Evolutionary conservation across 2,329 filamentous ascomycete genomes (phyloP), one percentile per base, ranked within the genome.

Genomic region (Hirsutella minnesotensis): DNA sequence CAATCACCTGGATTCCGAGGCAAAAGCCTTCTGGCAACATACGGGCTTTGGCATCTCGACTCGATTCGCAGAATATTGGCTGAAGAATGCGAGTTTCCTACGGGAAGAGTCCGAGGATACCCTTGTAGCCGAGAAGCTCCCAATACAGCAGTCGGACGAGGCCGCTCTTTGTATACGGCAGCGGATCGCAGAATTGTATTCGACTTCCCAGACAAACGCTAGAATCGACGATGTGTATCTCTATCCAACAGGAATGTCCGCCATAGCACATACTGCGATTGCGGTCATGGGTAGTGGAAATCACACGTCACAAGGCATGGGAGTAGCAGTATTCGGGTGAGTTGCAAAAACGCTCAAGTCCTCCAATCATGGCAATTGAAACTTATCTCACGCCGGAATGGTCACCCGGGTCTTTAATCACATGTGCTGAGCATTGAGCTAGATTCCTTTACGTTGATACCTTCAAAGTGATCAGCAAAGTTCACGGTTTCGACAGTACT

Each of bases 161-260:
- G 49, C 53, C 10, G 43, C 34, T 3, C 2, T 46, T 8, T 33
- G 9, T 1, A 44, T 59, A 2, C 45, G 42, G 10, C 43, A 41
- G 31, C 45, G 47, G 13, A 53, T 59, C 30, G 49, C 49, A 3
- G 33, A 39, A n/a, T 38, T 54, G 5, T 39, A 51, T 1, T 51
- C 52, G 1, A 51, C 53, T 1, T 49, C 45, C 10, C 31, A 30
- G 8, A 24, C 12, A 10, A n/a, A 35, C 18, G 16, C 52, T 4
- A 16, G 16, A 7, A n/a, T 15, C 5, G 45, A 53, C 2, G 67
- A 73, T 47, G 62, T 77, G 1, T 72, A 63, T 39, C 56, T 76
- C 4, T 73, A 68, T 47, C 62, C 63, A 12, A 68, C 65, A 3
- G 72, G 73, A 18, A 77, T 76, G 72, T 64, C 67, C 2, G 62